A percentile compares a stretch with the other conserved stretches of the same genome.
Conservation (phyloP, 129 eudicot genomes). For the Helichrysum umbraculigerum region DNA sequence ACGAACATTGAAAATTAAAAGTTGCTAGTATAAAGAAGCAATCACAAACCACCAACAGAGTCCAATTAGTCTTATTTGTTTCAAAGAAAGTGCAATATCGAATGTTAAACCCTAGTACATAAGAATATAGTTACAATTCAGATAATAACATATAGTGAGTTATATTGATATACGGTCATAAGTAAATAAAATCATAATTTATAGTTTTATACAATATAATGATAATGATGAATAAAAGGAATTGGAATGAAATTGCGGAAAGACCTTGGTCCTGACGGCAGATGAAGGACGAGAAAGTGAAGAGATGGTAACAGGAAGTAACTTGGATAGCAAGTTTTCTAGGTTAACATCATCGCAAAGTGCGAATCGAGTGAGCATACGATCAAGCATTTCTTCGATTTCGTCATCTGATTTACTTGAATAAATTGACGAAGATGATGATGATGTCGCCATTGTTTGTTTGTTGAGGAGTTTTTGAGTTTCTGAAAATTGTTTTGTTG, state of each 20-base stretch:
- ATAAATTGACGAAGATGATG: constrained; percentile 25
- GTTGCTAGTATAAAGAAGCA: neutral
- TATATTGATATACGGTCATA: too few species aligned
- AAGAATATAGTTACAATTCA: neutral
- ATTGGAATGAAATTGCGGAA: neutral
- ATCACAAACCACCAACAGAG: neutral
- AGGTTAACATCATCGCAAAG: constrained; percentile 89
- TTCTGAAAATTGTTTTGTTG: neutral
- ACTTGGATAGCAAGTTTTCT: constrained; percentile 76
- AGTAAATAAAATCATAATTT: neutral
- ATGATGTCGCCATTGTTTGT: constrained; percentile 41
- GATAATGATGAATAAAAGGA: neutral
- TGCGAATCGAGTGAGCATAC: constrained; percentile 96
- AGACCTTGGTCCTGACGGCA: constrained; percentile 71
- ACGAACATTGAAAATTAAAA: too few species aligned
- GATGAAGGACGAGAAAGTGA: constrained; percentile 63
- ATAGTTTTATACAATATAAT: neutral
- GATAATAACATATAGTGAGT: too few species aligned
- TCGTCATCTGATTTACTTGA: constrained; percentile 73
- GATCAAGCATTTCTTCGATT: constrained; percentile 74
- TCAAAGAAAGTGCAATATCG: neutral
- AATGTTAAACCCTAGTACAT: neutral
- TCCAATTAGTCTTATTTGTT: neutral
- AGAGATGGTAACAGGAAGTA: constrained; percentile 84
- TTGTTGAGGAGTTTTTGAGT: neutral